Evolutionary conservation across 495 filamentous ascomycete genomes (phyloP).

Genomic region (Hypoxylon fragiforme): DNA sequence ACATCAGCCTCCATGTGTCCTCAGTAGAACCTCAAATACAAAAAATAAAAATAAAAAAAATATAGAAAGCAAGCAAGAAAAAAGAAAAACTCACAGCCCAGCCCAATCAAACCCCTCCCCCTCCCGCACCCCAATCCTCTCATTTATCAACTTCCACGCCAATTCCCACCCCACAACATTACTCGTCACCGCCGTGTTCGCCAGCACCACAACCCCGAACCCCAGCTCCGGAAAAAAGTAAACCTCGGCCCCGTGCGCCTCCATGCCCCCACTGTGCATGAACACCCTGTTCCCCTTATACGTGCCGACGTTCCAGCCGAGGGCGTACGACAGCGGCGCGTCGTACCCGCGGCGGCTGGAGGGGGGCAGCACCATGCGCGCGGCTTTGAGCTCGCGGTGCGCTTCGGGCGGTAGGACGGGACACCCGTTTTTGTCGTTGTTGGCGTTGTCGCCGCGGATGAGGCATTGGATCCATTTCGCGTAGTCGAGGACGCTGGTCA

Average conservation of each 20-base stretch:
- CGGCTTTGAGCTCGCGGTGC: slow-evolving; percentile 43
- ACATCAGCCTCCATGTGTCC: background rate
- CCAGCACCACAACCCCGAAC: slow-evolving; percentile 52
- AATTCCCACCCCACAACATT: slow-evolving; percentile 37
- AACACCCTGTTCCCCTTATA: slow-evolving; percentile 50
- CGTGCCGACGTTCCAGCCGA: slow-evolving; percentile 49
- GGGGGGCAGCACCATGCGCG: slow-evolving; percentile 38
- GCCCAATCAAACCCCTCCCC: slow-evolving; percentile 39
- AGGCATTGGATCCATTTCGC: slow-evolving; percentile 50
- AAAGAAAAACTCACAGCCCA: slow-evolving; percentile 24
- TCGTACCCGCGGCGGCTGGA: slow-evolving; percentile 18
- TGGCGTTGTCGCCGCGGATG: slow-evolving; percentile 15
- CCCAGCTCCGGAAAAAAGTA: slow-evolving; percentile 49
- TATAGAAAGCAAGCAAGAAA: slow-evolving; percentile 1
- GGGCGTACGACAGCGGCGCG: slow-evolving; percentile 42
- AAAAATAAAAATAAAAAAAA: slow-evolving; percentile 1
- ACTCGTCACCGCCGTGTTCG: slow-evolving; percentile 45
- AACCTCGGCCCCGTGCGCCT: slow-evolving; percentile 49
- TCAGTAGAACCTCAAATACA: background rate
- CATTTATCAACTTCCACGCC: slow-evolving; percentile 47
- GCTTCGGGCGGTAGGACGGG: slow-evolving; percentile 41
- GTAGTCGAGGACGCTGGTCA: slow-evolving; percentile 58
- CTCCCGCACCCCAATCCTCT: slow-evolving; percentile 39
- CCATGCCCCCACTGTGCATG: slow-evolving; percentile 50
- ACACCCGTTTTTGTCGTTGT: slow-evolving; percentile 7